Evolutionary conservation across 139 green algal genomes (phyloP).

Genomic region (Pleodorina starrii): DNA sequence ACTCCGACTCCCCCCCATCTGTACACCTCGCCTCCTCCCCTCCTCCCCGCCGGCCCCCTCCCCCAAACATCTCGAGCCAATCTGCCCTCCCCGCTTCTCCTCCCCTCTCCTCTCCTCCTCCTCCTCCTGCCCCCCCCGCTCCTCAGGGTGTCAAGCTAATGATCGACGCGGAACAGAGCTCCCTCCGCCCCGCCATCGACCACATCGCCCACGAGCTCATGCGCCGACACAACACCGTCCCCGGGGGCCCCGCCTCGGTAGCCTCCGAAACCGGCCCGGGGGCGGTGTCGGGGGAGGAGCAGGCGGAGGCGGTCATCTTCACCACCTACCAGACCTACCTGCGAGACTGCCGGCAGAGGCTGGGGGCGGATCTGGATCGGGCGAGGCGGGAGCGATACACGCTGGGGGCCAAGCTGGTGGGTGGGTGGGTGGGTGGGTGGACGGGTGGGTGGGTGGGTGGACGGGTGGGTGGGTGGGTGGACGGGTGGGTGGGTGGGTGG

Average conservation of each 20-base stretch:
- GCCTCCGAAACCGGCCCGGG: too few species aligned
- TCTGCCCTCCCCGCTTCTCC: too few species aligned
- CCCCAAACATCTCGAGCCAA: too few species aligned
- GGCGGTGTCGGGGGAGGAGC: too few species aligned
- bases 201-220: conserved; percentile 81
- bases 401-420: conserved; percentile 86
- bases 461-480: neutral
- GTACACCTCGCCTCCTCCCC: too few species aligned
- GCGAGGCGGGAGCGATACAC: conserved; percentile 69
- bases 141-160: conserved; percentile 47
- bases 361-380: conserved; percentile 81
- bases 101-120: too few species aligned
- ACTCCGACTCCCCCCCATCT: too few species aligned
- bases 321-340: conserved; percentile 93
- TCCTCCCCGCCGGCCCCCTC: too few species aligned
- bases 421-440: conserved; percentile 57
- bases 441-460: neutral
- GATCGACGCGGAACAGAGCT: conserved; percentile 45
- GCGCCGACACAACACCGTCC: conserved; percentile 76
- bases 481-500: too few species aligned
- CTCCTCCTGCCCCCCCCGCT: neutral
- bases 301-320: conserved; percentile 58
- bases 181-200: conserved; percentile 80
- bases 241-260: too few species aligned
- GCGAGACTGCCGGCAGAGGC: conserved; percentile 68